These are phyloP conservation scores for Exophiala spinifera DNA, from an alignment of 2,329 filamentous ascomycete species.

Conservation along the genomic window DNA sequence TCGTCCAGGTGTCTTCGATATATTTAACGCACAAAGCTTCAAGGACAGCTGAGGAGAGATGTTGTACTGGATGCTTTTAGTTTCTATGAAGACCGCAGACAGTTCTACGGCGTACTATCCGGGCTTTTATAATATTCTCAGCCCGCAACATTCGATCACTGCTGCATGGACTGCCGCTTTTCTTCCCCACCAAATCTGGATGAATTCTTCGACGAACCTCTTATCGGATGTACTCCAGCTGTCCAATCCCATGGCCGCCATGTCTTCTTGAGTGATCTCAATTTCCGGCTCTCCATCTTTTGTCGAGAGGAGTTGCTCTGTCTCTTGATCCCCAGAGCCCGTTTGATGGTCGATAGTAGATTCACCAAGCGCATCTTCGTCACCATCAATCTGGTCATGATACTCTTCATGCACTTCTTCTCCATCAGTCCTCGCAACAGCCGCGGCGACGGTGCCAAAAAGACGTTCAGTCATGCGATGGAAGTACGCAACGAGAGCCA, in stretches of 20 bases:
- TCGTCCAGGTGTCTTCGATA: too few species aligned
- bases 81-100: too few species aligned
- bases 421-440: conserved; percentile 42
- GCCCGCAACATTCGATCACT: conserved; percentile 47
- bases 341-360: conserved; percentile 11
- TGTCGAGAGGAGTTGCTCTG: conserved; percentile 25
- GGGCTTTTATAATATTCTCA: conserved; percentile 39
- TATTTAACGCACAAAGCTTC: too few species aligned
- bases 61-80: too few species aligned
- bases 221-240: conserved; percentile 48
- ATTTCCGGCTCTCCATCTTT: conserved; percentile 31
- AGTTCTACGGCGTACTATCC: too few species aligned
- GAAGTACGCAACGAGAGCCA: conserved; percentile 51
- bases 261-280: conserved; percentile 43
- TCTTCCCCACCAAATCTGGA: conserved; percentile 46
- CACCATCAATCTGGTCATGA: conserved; percentile 25
- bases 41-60: too few species aligned
- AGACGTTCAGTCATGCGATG: conserved; percentile 47
- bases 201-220: conserved; percentile 45
- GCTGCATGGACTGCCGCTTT: conserved; percentile 43
- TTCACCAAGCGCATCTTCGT: conserved; percentile 3
- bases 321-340: conserved; percentile 27
- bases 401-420: conserved; percentile 20
- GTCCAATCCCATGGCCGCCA: conserved; percentile 49
- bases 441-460: conserved; percentile 42